These are phyloP conservation scores for Curvularia verruculosa DNA, from an alignment of 2,329 filamentous ascomycete genomes.

Conservation along the genomic window DNA sequence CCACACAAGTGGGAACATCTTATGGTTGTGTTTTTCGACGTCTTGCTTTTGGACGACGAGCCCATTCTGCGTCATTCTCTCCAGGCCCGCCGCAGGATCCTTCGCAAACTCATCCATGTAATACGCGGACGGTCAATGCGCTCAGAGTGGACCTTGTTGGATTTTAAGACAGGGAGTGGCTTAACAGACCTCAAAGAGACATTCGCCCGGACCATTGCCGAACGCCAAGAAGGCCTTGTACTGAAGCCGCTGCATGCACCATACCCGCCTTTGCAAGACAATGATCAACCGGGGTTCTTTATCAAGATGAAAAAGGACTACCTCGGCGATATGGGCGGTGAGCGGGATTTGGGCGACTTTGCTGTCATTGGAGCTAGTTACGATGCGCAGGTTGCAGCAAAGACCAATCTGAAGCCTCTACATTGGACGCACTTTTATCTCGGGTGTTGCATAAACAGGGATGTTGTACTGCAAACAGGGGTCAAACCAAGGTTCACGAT, in stretches of 20 bases:
- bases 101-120: slow-evolving; percentile 62
- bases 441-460: slow-evolving; percentile 74
- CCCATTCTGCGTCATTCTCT: slow-evolving; percentile 60
- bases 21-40: slow-evolving; percentile 67
- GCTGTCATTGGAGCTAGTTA: slow-evolving; percentile 78
- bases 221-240: slow-evolving; percentile 77
- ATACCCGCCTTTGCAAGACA: slow-evolving; percentile 64
- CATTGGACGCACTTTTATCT: slow-evolving; percentile 83
- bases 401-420: slow-evolving; percentile 60
- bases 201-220: slow-evolving; percentile 71
- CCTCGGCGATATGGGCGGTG: slow-evolving; percentile 76
- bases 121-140: slow-evolving; percentile 69
- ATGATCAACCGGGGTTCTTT: slow-evolving; percentile 54
- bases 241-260: slow-evolving; percentile 77
- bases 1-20: slow-evolving; percentile 62
- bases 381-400: slow-evolving; percentile 66
- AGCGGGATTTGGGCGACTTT: slow-evolving; percentile 71
- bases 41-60: slow-evolving; percentile 63
- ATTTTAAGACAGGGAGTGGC: slow-evolving; percentile 59
- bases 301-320: slow-evolving; percentile 95
- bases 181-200: slow-evolving; percentile 42
- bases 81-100: slow-evolving; percentile 64
- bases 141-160: slow-evolving; percentile 69
- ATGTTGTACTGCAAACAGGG: slow-evolving; percentile 59
- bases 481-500: slow-evolving; percentile 68